These are phyloP conservation scores for Lepiota brunneoincarnata DNA, from an alignment of 768 basidiomycete genomes.

Conservation along the genomic window DNA sequence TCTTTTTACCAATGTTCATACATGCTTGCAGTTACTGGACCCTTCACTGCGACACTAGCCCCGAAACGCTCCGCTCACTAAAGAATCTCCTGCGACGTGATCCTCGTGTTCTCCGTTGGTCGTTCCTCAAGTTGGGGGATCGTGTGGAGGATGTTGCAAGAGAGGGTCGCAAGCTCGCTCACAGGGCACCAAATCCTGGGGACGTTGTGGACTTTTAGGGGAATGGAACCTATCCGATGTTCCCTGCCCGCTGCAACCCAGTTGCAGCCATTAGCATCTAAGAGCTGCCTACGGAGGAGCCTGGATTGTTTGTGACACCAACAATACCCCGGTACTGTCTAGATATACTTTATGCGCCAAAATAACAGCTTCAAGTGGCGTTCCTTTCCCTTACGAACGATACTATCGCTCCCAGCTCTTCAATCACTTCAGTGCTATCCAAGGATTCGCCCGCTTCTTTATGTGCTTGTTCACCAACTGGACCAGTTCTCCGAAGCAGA, in stretches of 20 bases:
- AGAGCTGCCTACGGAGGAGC: background rate
- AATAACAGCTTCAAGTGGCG: background rate
- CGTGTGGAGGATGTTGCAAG: conserved; percentile 66
- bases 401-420: conserved; percentile 23
- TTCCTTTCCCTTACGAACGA: conserved; percentile 15
- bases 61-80: conserved; percentile 62
- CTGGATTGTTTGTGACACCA: conserved; percentile 1
- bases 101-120: conserved; percentile 82
- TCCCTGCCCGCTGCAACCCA: background rate
- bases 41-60: conserved; percentile 86
- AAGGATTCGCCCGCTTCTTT: conserved; percentile 39
- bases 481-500: conserved; percentile 49
- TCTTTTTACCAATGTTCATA: background rate
- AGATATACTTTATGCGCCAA: conserved; percentile 1
- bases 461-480: conserved; percentile 46
- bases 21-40: conserved; percentile 72
- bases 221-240: conserved; percentile 21
- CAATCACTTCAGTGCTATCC: conserved; percentile 33
- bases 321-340: background rate
- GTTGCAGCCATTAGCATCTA: background rate
- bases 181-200: conserved; percentile 13
- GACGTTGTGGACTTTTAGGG: conserved; percentile 19
- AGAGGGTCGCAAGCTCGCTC: conserved; percentile 41
- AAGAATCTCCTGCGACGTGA: conserved; percentile 70
- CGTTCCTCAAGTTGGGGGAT: conserved; percentile 74